These are phyloP conservation scores for Exidia glandulosa DNA, from an alignment of 768 basidiomycete genomes.

Conservation along the genomic window DNA sequence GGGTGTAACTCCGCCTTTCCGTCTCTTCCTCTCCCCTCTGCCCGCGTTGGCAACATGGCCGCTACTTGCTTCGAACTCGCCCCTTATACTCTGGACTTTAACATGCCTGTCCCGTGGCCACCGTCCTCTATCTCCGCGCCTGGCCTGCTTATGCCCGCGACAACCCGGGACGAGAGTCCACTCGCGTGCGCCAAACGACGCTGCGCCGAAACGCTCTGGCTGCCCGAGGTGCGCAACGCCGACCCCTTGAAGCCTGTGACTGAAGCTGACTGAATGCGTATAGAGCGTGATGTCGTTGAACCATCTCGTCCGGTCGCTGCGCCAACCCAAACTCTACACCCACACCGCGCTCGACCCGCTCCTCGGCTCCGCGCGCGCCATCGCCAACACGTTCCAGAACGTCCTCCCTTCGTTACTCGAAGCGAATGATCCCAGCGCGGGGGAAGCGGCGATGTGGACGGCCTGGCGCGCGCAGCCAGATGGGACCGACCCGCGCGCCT, in stretches of 20 bases:
- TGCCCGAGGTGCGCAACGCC: constrained; percentile 46
- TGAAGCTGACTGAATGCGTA: constrained; percentile 1
- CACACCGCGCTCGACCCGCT: constrained; percentile 50
- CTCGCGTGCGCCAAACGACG: too few species aligned
- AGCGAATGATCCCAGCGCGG: constrained; percentile 34
- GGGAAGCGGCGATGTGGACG: constrained; percentile 44
- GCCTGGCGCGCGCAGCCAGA: constrained; percentile 45
- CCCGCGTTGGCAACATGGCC: too few species aligned
- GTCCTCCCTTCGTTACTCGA: constrained; percentile 52
- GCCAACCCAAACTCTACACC: constrained; percentile 32
- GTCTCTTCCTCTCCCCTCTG: too few species aligned
- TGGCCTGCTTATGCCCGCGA: too few species aligned
- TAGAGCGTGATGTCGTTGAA: constrained; percentile 65
- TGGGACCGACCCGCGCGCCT: constrained; percentile 48
- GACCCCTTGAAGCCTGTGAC: background rate
- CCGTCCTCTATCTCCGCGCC: too few species aligned
- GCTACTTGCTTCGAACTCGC: too few species aligned
- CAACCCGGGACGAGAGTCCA: too few species aligned
- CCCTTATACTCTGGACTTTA: too few species aligned
- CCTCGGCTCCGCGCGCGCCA: constrained; percentile 45
- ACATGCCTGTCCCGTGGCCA: too few species aligned
- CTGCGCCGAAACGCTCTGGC: constrained; percentile 70
- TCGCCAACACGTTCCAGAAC: constrained; percentile 48
- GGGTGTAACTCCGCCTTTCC: too few species aligned
- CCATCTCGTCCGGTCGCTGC: constrained; percentile 43